phyloP scores from a whole-genome alignment of 352 stramenopile species.

The Phytophthora capsici region DNA sequence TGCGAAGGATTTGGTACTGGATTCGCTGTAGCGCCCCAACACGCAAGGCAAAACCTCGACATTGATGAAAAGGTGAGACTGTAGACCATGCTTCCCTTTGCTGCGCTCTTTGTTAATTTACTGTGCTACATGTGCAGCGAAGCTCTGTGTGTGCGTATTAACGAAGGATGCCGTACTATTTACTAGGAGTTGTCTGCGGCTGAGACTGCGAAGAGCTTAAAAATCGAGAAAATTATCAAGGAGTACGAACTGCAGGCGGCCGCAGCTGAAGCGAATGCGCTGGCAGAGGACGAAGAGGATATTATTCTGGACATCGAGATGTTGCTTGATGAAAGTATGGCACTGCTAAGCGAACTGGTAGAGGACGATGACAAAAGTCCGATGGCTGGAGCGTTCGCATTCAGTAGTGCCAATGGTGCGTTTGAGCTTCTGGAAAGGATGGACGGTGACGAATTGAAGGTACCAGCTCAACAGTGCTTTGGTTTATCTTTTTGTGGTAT shows the following conservation, averaged over 20 bases:
- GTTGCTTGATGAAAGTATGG: constrained; percentile 59
- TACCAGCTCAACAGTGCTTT: constrained; percentile 20
- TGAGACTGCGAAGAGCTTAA: constrained; percentile 49
- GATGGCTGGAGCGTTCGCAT: constrained; percentile 61
- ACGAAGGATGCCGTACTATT: background rate
- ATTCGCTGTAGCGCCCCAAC: constrained; percentile 41
- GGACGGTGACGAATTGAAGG: constrained; percentile 76
- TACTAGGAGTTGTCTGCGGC: constrained; percentile 32
- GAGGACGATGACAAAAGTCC: constrained; percentile 45
- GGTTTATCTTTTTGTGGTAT: background rate
- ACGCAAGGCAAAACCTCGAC: constrained; percentile 56
- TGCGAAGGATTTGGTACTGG: constrained; percentile 38
- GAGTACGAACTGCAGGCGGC: constrained; percentile 62
- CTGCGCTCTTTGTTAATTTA: background rate
- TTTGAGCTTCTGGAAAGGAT: constrained; percentile 75
- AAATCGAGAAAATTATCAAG: constrained; percentile 72
- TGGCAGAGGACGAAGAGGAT: constrained; percentile 31
- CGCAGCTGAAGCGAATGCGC: constrained; percentile 13
- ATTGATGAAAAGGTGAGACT: constrained; percentile 45
- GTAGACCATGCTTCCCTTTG: background rate
- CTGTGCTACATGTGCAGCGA: background rate
- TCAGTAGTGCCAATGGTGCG: constrained; percentile 59
- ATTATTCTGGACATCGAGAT: constrained; percentile 55
- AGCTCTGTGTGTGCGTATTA: background rate
- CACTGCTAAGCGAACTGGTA: constrained; percentile 39